A percentile compares a stretch with the other conserved stretches of the same genome.
These are phyloP conservation scores for Grosmannia penicillata DNA, from an alignment of 2,329 filamentous ascomycete species.

Conservation along the genomic window DNA sequence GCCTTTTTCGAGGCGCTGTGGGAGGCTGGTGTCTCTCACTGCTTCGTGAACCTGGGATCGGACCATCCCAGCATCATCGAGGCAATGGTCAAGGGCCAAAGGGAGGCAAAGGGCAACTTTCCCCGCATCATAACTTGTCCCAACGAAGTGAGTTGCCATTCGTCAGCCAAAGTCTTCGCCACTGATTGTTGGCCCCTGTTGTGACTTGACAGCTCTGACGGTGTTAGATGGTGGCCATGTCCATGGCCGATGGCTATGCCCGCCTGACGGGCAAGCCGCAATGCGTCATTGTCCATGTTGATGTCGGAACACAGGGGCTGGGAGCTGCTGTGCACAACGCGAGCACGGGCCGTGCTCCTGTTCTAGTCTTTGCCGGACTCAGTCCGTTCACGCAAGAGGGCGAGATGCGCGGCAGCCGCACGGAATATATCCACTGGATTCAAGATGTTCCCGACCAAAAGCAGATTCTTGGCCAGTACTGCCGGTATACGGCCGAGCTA, in stretches of 20 bases:
- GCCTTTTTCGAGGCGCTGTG: conserved; percentile 73
- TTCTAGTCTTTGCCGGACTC: conserved; percentile 31
- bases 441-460: conserved; percentile 21
- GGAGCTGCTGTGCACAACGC: conserved; percentile 61
- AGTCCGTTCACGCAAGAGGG: conserved; percentile 27
- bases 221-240: conserved; percentile 57
- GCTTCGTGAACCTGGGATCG: conserved; percentile 44
- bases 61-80: conserved; percentile 59
- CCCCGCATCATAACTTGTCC: conserved; percentile 58
- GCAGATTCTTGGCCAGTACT: conserved; percentile 62
- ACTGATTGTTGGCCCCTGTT: too few relatives aligned
- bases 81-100: conserved; percentile 58
- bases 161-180: too few relatives aligned
- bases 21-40: conserved; percentile 49
- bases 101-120: conserved; percentile 45
- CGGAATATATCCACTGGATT: conserved; percentile 27
- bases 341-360: conserved; percentile 50
- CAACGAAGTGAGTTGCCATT: conserved; percentile 47
- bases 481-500: conserved; percentile 68
- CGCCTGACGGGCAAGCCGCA: conserved; percentile 51
- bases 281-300: conserved; percentile 58
- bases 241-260: conserved; percentile 62
- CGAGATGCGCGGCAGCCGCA: conserved; percentile 24
- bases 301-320: conserved; percentile 60
- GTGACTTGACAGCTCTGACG: too few relatives aligned